Conservation (phyloP, 306 rosid species). For the Dicorynia guianensis region DNA sequence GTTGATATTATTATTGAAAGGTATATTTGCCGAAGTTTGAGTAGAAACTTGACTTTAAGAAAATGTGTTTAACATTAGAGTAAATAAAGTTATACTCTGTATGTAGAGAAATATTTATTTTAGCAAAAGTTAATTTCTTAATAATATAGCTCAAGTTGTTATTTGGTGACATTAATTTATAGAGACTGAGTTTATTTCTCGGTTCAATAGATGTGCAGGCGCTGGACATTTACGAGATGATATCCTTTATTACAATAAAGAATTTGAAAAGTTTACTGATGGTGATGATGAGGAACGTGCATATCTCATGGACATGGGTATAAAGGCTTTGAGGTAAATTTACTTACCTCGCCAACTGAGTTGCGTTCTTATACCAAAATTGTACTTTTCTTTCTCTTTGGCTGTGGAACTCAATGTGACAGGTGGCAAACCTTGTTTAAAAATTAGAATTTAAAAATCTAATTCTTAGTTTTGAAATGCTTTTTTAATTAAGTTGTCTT, state of each 20-base stretch:
- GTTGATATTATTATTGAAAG: constrained; percentile 83
- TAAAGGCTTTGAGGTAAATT: constrained; percentile 81
- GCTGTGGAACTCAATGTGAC: background rate
- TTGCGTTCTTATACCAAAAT: background rate
- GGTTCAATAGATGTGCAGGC: constrained; percentile 75
- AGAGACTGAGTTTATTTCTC: constrained; percentile 44
- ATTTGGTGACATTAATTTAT: background rate
- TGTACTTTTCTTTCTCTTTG: background rate
- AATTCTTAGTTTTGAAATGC: background rate
- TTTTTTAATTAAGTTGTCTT: background rate
- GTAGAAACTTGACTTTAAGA: constrained; percentile 7
- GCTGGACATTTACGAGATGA: constrained; percentile 91
- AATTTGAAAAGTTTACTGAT: constrained; percentile 63
- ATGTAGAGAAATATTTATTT: too few species aligned
- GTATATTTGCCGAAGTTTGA: constrained; percentile 44
- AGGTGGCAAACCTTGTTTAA: background rate
- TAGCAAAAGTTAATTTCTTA: too few species aligned
- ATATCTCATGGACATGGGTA: constrained; percentile 75
- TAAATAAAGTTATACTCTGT: too few species aligned
- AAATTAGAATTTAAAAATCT: background rate
- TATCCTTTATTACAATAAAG: constrained; percentile 70
- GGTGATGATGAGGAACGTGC: constrained; percentile 77
- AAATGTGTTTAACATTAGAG: background rate
- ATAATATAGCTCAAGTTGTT: background rate
- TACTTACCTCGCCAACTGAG: background rate